These are phyloP conservation scores for Scleroderma citrinum DNA, from an alignment of 768 basidiomycete species.

Conservation along the genomic window DNA sequence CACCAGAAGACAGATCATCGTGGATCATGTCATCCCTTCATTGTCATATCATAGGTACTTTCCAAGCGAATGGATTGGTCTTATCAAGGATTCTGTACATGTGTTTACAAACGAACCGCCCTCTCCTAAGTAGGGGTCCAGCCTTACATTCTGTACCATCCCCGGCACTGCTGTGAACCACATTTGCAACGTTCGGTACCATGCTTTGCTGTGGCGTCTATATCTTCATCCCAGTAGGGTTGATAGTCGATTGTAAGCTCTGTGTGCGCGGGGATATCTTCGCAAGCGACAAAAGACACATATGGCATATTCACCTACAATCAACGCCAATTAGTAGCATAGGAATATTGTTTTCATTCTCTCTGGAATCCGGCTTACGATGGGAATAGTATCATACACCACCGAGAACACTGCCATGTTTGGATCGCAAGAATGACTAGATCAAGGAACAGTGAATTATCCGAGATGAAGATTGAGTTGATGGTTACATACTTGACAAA, in stretches of 20 bases:
- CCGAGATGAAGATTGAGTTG: not conserved
- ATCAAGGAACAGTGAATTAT: not conserved
- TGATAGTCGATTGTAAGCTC: slow-evolving; percentile 67
- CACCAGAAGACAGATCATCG: too few relatives aligned
- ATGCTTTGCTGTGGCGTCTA: slow-evolving; percentile 15
- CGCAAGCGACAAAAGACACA: slow-evolving; percentile 49
- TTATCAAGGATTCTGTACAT: too few relatives aligned
- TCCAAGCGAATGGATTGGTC: too few relatives aligned
- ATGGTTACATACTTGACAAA: slow-evolving; percentile 57
- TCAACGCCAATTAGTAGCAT: slow-evolving; percentile 1
- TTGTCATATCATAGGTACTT: too few relatives aligned
- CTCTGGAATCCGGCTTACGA: slow-evolving; percentile 31
- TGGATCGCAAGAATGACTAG: slow-evolving; percentile 65
- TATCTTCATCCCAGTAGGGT: slow-evolving; percentile 32
- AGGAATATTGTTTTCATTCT: not conserved
- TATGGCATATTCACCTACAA: slow-evolving; percentile 54
- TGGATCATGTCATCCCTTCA: too few relatives aligned
- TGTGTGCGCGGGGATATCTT: slow-evolving; percentile 41
- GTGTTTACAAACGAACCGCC: too few relatives aligned
- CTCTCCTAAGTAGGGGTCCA: not conserved
- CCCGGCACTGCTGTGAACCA: slow-evolving; percentile 30
- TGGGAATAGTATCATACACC: slow-evolving; percentile 55
- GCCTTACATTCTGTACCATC: slow-evolving; percentile 27
- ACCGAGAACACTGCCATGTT: slow-evolving; percentile 54
- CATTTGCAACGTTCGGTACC: slow-evolving; percentile 35